Conservation (phyloP, 148 eudicot species). For the Cornus florida region DNA sequence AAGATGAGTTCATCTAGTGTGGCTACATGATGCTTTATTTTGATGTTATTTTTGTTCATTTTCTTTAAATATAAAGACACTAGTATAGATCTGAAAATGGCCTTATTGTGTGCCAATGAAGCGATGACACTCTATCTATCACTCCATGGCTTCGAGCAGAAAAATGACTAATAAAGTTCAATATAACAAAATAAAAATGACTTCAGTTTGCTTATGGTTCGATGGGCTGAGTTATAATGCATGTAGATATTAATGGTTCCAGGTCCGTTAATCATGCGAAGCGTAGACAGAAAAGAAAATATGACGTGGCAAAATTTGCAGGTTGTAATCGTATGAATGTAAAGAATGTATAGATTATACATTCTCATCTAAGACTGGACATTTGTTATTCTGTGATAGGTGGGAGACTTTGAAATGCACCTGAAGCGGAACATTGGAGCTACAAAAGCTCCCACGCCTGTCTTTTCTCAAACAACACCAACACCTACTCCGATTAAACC, state of each 20-base stretch:
- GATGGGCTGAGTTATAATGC: no score
- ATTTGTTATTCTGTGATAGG: constrained; percentile 33
- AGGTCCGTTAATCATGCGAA: not conserved
- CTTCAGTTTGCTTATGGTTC: no score
- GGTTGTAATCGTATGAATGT: not conserved
- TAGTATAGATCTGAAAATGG: no score
- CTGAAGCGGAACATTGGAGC: constrained; percentile 73
- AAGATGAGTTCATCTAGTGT: no score
- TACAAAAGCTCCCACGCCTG: constrained; percentile 39
- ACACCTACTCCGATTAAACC: constrained; percentile 65
- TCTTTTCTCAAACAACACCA: constrained; percentile 35
- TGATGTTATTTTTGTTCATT: no score
- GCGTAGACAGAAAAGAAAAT: not conserved
- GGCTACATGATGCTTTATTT: no score
- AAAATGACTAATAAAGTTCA: not conserved
- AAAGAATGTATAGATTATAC: not conserved
- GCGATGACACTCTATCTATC: not conserved
- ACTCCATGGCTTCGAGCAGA: not conserved
- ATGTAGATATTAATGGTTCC: not conserved
- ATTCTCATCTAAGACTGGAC: constrained; percentile 5
- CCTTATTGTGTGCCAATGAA: not conserved
- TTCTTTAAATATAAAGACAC: no score
- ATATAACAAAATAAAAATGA: not conserved
- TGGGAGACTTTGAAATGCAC: constrained; percentile 92
- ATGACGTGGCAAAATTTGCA: not conserved